These are phyloP conservation scores for Aspergillus fischeri DNA, from an alignment of 2,329 filamentous ascomycete genomes.

Conservation along the genomic window DNA sequence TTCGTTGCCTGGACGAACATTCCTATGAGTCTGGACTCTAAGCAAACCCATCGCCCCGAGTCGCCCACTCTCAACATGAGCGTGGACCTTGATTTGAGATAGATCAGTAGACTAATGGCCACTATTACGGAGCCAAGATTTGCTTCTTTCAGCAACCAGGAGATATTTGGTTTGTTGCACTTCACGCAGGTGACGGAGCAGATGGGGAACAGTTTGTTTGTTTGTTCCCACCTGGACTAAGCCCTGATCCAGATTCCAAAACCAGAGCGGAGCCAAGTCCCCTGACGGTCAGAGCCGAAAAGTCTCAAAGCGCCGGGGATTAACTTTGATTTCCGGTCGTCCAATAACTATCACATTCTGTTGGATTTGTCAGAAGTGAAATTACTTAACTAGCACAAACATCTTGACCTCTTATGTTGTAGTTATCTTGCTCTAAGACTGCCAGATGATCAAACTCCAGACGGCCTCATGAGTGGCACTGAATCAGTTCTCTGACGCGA, in stretches of 20 bases:
- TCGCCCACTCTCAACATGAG: background rate
- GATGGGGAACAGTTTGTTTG: background rate
- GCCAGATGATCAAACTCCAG: background rate
- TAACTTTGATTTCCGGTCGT: background rate
- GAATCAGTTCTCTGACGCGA: background rate
- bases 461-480: background rate
- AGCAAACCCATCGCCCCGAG: background rate
- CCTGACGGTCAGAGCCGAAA: background rate
- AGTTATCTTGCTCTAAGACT: background rate
- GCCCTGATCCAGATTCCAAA: no score
- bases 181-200: no score
- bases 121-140: background rate
- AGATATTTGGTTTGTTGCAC: background rate
- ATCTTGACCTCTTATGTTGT: background rate
- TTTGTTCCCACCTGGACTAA: background rate
- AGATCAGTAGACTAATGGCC: background rate
- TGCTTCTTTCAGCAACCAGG: background rate
- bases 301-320: background rate
- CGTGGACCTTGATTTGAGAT: background rate
- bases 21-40: background rate
- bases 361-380: background rate
- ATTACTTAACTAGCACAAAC: background rate
- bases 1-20: no score
- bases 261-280: background rate
- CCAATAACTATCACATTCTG: background rate